Base-by-base conservation (phyloP, 2,329 filamentous ascomycete species). In the Alternaria alternata region DNA sequence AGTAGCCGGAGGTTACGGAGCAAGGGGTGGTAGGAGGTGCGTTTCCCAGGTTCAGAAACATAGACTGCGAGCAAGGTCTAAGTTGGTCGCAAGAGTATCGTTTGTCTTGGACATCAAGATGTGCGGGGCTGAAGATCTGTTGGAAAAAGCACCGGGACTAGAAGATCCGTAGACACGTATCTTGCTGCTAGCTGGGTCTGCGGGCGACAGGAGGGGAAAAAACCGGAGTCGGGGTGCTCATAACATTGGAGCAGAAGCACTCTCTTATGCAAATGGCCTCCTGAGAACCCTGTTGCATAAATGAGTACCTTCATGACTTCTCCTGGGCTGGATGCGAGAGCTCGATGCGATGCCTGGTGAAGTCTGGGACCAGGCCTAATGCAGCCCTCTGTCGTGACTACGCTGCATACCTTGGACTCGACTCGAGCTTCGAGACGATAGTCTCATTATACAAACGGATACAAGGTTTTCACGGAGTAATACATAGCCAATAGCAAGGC, bases 261-360 rank as follows among this genome's bases (percentile, higher is more conserved):
- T 28, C 30, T 38, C 32, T 62, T 62, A 62, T 62, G 46, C 39
- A 18, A 32, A 18, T 28, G 24, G 41, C 24, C 49, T 16, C 14
- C 24, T 61, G 54, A 54, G 59, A 41, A 61, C 54, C 59, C 39
- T 61, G 60, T 56, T 56, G 55, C 49, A 28, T 44, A 60, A 28
- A 43, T 62, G 56, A 62, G 52, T 38, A 53, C 60, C 57, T 49
- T 34, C 9, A 54, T 62, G 36, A 53, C 47, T 41, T 51, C 14
- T 18, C 42, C 34, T 20, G 22, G 11, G 20, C 34, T 36, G 20
- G 30, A 38, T 22, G 20, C 8, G 20, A 11, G 46, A 14, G 18
- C 32, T 20, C 46, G 20, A 38, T 22, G 22, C 20, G 46, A 36
- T 36, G 30, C 14, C 46, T 24, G 12, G 30, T 48, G 12, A 22